phyloP scores from a whole-genome alignment of 495 filamentous ascomycete genomes.

The Penicillium cataractarum region DNA sequence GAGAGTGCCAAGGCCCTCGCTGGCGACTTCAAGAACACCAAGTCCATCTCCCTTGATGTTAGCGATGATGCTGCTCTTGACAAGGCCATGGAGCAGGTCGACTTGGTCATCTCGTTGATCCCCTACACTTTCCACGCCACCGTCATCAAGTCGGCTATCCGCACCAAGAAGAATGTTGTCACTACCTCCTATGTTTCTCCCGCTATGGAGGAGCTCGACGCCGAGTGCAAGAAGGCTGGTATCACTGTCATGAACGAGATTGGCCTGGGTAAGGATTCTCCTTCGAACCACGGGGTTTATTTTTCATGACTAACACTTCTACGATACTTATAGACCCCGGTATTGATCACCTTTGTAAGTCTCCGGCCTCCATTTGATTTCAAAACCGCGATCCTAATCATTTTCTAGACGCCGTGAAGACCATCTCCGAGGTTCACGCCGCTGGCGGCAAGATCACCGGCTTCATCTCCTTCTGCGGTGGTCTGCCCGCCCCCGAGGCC shows the following conservation, averaged over 20 bases:
- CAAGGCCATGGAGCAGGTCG: conserved; percentile 67
- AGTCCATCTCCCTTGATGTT: conserved; percentile 82
- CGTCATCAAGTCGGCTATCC: conserved; percentile 94
- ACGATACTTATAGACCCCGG: conserved; percentile 17
- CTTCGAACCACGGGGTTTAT: conserved; percentile 32
- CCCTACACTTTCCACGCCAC: conserved; percentile 90
- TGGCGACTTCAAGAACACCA: conserved; percentile 68
- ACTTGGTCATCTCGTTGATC: conserved; percentile 81
- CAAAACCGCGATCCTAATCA: neutral
- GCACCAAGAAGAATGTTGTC: conserved; percentile 91
- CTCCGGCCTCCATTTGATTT: neutral
- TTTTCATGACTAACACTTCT: conserved; percentile 1
- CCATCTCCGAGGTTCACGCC: conserved; percentile 76
- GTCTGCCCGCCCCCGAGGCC: conserved; percentile 79
- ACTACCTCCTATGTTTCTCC: conserved; percentile 95
- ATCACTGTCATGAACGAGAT: conserved; percentile 99
- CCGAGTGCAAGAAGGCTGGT: conserved; percentile 82
- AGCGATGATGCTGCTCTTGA: conserved; percentile 73
- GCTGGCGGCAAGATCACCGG: conserved; percentile 83
- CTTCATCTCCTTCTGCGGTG: conserved; percentile 90
- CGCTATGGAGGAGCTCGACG: conserved; percentile 87
- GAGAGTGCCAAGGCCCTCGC: conserved; percentile 74
- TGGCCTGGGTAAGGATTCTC: conserved; percentile 57
- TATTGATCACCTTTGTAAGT: conserved; percentile 33
- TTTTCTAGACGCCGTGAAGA: conserved; percentile 84